Base-by-base conservation (phyloP, 2,329 filamentous ascomycete species). In the Volutella citrinella region DNA sequence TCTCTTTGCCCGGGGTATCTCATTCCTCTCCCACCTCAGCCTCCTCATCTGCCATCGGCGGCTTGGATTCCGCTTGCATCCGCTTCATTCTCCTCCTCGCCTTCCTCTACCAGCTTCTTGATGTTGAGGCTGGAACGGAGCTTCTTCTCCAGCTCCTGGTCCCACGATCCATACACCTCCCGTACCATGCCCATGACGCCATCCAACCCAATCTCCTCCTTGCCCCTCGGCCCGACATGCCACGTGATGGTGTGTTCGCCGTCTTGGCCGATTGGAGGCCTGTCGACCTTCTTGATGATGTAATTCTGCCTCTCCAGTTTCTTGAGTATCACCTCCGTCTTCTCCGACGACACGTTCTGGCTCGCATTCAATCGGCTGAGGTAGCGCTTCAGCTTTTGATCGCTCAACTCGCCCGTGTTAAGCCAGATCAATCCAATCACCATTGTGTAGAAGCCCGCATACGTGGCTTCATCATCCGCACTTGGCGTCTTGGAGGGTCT, bases 251-350 rank as follows among this genome's bases (percentile, higher is more conserved):
- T 72, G 43, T 91, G 82, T 22, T 95, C 87, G 17, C 85, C 87
- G 2, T 78, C 80, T 19, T 68, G 49, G 5, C 64, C 62, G 57
- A 54, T 57, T 38, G 62, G 59, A 10, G 69, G 68, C 27, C 66
- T 76, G 48, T 96, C 89, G 14, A 81, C 74, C 30, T 82, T 74
- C 45, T 79, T 84, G 21, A 89, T 71, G 4, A 98, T 67, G 55
- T 98, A 98, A 0, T 85, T 86, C 34, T 97, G 89, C 45, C 76
- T 82, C 45, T 82, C 75, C 68, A 97, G 82, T 32, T 78, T 76
- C 47, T 82, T 78, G 10, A 97, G 65, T 4, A 91, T 67, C 32
- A 79, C 72, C 7, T 94, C 85, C 2, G 87, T 94, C 52, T 78
- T 85, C 26, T 87, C 83, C 36, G 82, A 65, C 0, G 85, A 84